phyloP scores from a whole-genome alignment of 108 stramenopile species.

The Pseudonitzschia delicatissima region DNA sequence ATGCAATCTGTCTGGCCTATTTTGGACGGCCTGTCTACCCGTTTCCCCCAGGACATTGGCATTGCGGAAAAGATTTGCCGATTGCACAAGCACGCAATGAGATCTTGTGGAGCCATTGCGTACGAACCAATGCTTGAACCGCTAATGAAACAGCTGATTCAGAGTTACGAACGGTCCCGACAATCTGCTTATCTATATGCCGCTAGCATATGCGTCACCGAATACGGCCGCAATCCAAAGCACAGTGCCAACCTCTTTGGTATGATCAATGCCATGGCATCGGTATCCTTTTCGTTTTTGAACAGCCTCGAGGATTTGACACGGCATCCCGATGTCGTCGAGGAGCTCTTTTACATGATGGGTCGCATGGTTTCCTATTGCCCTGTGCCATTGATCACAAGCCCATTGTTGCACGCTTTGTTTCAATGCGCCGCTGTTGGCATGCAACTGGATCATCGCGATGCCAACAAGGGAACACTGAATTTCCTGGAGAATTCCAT shows the following conservation, averaged over 20 bases:
- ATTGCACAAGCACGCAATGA: conserved; percentile 90
- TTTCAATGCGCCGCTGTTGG: conserved; percentile 77
- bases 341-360: conserved; percentile 93
- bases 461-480: conserved; percentile 84
- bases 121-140: conserved; percentile 82
- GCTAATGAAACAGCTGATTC: conserved; percentile 69
- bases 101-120: conserved; percentile 64
- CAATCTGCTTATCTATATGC: conserved; percentile 87
- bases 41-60: conserved; percentile 62
- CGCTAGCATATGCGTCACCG: conserved; percentile 84
- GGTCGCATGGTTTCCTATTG: conserved; percentile 80
- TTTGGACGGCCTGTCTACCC: conserved; percentile 61
- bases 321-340: conserved; percentile 92
- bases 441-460: conserved; percentile 81
- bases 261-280: conserved; percentile 71
- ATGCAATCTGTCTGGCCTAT: conserved; percentile 81
- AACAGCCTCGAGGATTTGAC: conserved; percentile 69
- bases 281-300: conserved; percentile 57
- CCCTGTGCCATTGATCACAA: conserved; percentile 68
- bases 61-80: conserved; percentile 91
- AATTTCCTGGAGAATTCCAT: conserved; percentile 73
- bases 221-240: conserved; percentile 66
- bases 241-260: conserved; percentile 50
- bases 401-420: conserved; percentile 58
- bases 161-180: conserved; percentile 61